These are phyloP conservation scores for Calophaca sinica DNA, from an alignment of 306 rosid genomes.

Conservation along the genomic window DNA sequence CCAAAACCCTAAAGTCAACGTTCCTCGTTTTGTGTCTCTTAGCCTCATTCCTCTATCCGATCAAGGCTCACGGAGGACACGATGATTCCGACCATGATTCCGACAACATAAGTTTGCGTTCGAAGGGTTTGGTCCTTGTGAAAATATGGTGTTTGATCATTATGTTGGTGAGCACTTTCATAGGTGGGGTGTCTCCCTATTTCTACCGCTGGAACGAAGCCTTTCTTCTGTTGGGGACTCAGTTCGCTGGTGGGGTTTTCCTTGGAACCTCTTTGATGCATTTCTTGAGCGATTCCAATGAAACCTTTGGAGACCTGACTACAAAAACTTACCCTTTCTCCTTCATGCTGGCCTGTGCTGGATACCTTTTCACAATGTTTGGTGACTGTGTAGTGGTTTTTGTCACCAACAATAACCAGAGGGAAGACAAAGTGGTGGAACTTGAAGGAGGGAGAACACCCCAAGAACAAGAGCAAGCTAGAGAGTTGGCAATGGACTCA, in stretches of 20 bases:
- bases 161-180: conserved; percentile 64
- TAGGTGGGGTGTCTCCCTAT: conserved; percentile 72
- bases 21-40: conserved; percentile 45
- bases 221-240: conserved; percentile 76
- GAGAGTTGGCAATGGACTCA: not conserved
- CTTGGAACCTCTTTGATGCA: conserved; percentile 79
- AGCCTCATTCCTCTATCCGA: conserved; percentile 35
- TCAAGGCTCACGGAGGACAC: conserved; percentile 63
- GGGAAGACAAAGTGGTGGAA: conserved; percentile 57
- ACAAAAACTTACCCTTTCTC: conserved; percentile 72
- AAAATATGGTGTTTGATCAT: conserved; percentile 81
- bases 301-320: conserved; percentile 61
- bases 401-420: conserved; percentile 43
- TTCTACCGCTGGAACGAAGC: conserved; percentile 71
- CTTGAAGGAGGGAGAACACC: conserved; percentile 58
- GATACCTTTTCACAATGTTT: conserved; percentile 75
- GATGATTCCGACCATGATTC: not conserved
- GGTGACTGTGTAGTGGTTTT: conserved; percentile 59
- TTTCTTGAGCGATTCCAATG: conserved; percentile 71
- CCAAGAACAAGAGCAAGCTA: conserved; percentile 15
- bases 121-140: conserved; percentile 57
- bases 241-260: conserved; percentile 79
- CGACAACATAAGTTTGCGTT: conserved; percentile 42
- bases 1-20: conserved; percentile 60
- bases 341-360: conserved; percentile 71